Evolutionary conservation across 495 filamentous ascomycete species (phyloP), one percentile per base, ranked within the genome.

Genomic region (Clavariopsis aquatica): DNA sequence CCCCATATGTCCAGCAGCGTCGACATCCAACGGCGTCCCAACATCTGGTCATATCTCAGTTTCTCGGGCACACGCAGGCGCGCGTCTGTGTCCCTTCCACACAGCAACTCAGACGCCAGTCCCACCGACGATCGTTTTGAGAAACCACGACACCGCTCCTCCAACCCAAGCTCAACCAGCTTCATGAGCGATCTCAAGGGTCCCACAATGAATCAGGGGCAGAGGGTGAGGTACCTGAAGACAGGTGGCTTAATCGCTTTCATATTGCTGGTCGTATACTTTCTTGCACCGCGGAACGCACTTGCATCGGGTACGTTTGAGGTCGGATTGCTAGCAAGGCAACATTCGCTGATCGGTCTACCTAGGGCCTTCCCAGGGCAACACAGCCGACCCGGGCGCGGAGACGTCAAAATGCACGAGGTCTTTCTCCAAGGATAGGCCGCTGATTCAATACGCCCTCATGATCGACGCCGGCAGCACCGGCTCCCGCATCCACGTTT

Each of bases 391-490:
- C 22, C 79, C 82, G 0, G 81, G 85, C 0, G 78, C 82, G 45
- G 82, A 82, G 56, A 89, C 87, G 60, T 77, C 84, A 36, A 88
- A 84, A 78, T 98, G 94, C 82, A 85, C 85, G 51, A 90, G 86
- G 73, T 90, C 93, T 27, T 85, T 81, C 75, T 90, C 91, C 58
- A 83, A 86, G 31, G 85, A 89, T 46, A 98, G 96, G 78, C 95
- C 95, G 26, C 81, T 98, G 66, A 87, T 97, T 63, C 94, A 98
- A 72, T 98, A 97, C 81, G 94, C 91, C 60, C 83, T 96, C 68
- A 98, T 98, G 94, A 91, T 98, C 72, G 94, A 98, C 80, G 94
- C 94, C 38, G 94, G 94, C 58, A 97, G 93, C 78, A 96, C 93
- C 43, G 94, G 94, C 61, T 98, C 94, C 63, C 90, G 94, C 57